Base-by-base conservation (phyloP, 805 yeast genomes). In the Teunomyces funiuensis region DNA sequence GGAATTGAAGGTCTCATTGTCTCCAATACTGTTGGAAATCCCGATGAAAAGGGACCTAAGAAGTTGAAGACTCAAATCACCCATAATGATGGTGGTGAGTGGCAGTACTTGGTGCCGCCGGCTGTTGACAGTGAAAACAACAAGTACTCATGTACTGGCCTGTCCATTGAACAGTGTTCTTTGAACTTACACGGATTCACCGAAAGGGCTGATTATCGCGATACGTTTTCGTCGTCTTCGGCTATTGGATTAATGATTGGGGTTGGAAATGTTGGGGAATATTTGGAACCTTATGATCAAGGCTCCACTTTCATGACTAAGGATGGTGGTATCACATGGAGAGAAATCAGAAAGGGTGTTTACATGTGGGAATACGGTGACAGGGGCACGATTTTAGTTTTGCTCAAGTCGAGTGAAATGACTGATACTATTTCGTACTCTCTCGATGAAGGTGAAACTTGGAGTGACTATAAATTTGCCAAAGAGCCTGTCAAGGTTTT, bases 321-420 rank as follows among this genome's bases (percentile, higher is more conserved):
- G n/a, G 98, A 93, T 64, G 99, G 93, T 2, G 99, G 99, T 43
- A 66, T 80, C 11, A 76, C 89, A 3, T 93, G 98, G 98, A 77
- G 63, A 39, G 95, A 88, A 61, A 69, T 91, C 20, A 73, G 65
- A 44, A 79, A 83, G 45, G 93, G 95, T 3, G 74, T 80, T 1
- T 77, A 79, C 52, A 84, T 85, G 78, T 93, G 98, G 98, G 98
- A 90, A 63, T 93, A 73, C 61, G 98, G 98, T 47, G 99, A 93
- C 61, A 86, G 88, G 49, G 99, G 99, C 13, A 82, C 96, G 0
- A 76, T 93, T 26, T 63, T 93, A 37, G 88, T 88, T 1, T 60
- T 90, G 37, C 91, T 85, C 2, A 73, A 80, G 28, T 79, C 76
- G 5, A 68, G 63, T 3, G 81, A 76, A 22, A 65, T 71, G 6